Evolutionary conservation across 2,329 filamentous ascomycete genomes (phyloP), one percentile per base, ranked within the genome.

Genomic region (Hymenoscyphus linearis): DNA sequence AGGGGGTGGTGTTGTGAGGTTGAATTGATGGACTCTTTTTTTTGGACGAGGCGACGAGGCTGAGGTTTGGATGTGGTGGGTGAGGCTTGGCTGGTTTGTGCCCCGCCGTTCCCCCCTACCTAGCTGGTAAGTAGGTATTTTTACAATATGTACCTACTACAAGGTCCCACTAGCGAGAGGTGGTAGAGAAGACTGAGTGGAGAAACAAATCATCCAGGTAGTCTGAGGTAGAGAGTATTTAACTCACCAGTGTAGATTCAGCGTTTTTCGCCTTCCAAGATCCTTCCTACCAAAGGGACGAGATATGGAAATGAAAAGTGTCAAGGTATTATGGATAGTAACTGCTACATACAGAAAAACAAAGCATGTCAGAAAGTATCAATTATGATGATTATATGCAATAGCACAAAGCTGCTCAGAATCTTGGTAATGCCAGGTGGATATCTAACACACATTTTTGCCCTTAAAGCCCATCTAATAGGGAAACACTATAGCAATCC

Each of bases 21-120:
- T 12, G 18, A 2, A 2, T 7, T 22, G 27, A 5, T 55, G 31
- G 53, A 18, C 13, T 4, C 36, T 34, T 34, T 55, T 34, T 34
- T 31, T 22, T 31, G 22, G 22, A 52, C 31, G 34, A 58, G 40
- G 56, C 55, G 47, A 57, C 55, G 26, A 61, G 59, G 59, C 59
- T 60, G 59, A 60, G 35, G 16, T 3, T 16, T 57, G 27, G 27
- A 31, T 5, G 27, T 31, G 27, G 9, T 5, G 27, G 9, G 27
- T 31, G 31, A 9, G 31, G 31, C 31, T 31, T 31, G 31, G 31
- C 31, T 31, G 31, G 31, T 31, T 31, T 31, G n/a, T n/a, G n/a
- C 31, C 31, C 31, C 31, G 31, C 31, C 10, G 31, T 31, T 5
- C 31, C n/a, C n/a, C n/a, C n/a, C n/a, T n/a, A n/a, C n/a, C n/a